Evolutionary conservation across 495 filamentous ascomycete genomes (phyloP), one percentile per base, ranked within the genome.

Genomic region (Talaromyces thailandensis): DNA sequence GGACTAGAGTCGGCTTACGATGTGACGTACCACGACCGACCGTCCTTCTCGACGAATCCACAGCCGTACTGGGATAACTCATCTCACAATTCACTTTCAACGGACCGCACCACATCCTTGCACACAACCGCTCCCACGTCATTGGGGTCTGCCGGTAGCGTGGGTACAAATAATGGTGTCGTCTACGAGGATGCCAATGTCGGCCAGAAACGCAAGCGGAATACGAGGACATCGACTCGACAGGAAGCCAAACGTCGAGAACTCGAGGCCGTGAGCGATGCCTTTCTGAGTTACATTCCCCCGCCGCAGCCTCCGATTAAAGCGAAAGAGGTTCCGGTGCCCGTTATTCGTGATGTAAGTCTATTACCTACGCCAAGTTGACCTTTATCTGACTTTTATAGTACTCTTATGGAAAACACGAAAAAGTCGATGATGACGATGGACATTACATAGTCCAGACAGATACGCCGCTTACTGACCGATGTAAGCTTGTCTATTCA

Each of bases 361-460:
- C 14, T 61, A 32, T 21, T 21, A 9, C 45, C 14, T 32, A 56
- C 23, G 14, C n/a, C 31, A 12, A 26, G 5, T 4, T 55, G 50
- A 21, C 2, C 1, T 4, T 2, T 48, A 5, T 48, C 65, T 71
- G 63, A 75, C 68, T 3, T 65, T 12, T 51, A n/a, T 62, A 83
- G 81, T 71, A 77, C 64, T 71, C 73, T 25, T 72, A 71, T 51
- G 68, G 73, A 40, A 78, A 75, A 31, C 73, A 79, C 55, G 73
- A 89, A 70, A 82, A 87, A 75, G 87, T 91, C 56, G 94, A 98
- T 67, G 94, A 98, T 64, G 92, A 97, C 52, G 94, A 98, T 67
- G 94, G 94, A 16, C 94, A 98, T 70, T 98, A 96, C 68, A 89
- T 96, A 66, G 92, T 98, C 14, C 83, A 86, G 3, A 87, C 90